Conservation (phyloP, 2,329 filamentous ascomycete genomes). For the Xylariaceae sp. region DNA sequence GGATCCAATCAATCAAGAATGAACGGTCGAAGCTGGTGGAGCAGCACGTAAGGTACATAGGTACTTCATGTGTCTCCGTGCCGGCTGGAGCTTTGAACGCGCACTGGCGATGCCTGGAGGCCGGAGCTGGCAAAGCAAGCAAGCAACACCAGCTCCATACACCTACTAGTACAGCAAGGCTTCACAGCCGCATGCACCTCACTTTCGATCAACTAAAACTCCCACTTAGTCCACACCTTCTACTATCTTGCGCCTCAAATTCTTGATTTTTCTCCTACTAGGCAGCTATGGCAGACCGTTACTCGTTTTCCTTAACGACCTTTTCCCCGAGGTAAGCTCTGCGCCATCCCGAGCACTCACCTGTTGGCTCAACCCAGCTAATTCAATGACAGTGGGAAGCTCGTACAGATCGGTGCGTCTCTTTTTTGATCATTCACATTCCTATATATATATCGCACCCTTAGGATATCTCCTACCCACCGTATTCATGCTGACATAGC, state of each 20-base stretch:
- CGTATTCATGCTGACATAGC: constrained; percentile 15
- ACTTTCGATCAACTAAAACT: constrained; percentile 7
- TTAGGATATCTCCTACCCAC: not conserved
- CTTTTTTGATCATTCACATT: not conserved
- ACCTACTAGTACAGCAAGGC: constrained; percentile 18
- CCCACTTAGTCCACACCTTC: constrained; percentile 10
- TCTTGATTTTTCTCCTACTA: constrained; percentile 1
- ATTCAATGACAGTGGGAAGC: constrained; percentile 78
- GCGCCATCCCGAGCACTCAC: constrained; percentile 28
- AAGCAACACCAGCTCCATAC: constrained; percentile 21
- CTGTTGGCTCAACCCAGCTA: constrained; percentile 47
- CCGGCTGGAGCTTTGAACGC: constrained; percentile 30
- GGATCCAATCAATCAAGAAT: no score
- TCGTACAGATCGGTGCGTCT: constrained; percentile 90
- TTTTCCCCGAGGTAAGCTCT: constrained; percentile 93
- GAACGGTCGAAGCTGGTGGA: no score
- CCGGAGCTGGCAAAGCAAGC: constrained; percentile 19
- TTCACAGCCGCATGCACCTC: constrained; percentile 26
- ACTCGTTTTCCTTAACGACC: constrained; percentile 98
- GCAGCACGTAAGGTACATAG: no score
- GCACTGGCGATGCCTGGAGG: constrained; percentile 35
- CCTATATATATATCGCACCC: not conserved
- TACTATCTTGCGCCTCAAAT: constrained; percentile 13
- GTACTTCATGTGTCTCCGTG: no score
- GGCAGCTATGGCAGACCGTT: constrained; percentile 87